These are phyloP conservation scores for Basipetospora chlamydospora DNA, from an alignment of 2,329 filamentous ascomycete genomes.

Conservation along the genomic window DNA sequence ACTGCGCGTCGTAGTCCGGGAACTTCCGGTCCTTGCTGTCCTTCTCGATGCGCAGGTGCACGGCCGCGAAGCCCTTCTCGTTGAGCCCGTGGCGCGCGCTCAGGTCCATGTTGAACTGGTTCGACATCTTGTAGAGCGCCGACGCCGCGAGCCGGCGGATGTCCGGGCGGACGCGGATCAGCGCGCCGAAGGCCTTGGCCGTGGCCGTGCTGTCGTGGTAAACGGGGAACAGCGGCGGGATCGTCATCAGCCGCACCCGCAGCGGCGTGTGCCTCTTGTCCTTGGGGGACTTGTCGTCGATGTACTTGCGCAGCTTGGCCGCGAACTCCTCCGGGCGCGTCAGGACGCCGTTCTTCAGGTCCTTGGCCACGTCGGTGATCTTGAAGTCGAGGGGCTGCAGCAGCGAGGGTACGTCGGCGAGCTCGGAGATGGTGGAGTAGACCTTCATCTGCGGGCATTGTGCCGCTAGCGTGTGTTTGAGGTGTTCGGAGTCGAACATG, in stretches of 20 bases:
- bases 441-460: constrained; percentile 23
- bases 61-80: constrained; percentile 16
- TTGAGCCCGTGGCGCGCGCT: constrained; percentile 14
- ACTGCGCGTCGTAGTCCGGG: constrained; percentile 18
- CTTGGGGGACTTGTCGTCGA: constrained; percentile 14
- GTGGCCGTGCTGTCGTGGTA: constrained; percentile 15
- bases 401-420: constrained; percentile 18
- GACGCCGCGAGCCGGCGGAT: constrained; percentile 19
- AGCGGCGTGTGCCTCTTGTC: constrained; percentile 16
- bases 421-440: constrained; percentile 18
- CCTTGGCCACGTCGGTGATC: constrained; percentile 10
- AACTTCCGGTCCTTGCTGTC: constrained; percentile 14
- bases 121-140: constrained; percentile 19
- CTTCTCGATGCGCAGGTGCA: constrained; percentile 21
- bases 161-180: constrained; percentile 21
- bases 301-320: constrained; percentile 12
- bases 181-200: constrained; percentile 20
- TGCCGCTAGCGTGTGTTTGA: constrained; percentile 14
- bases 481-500: constrained; percentile 20
- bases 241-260: constrained; percentile 16
- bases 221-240: constrained; percentile 18
- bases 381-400: constrained; percentile 12
- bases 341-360: constrained; percentile 12
- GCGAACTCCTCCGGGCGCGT: constrained; percentile 10
- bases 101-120: constrained; percentile 12